These are phyloP conservation scores for button mushroom (Agaricus bisporus) DNA, from an alignment of 768 basidiomycete species.

Conservation along the genomic window DNA sequence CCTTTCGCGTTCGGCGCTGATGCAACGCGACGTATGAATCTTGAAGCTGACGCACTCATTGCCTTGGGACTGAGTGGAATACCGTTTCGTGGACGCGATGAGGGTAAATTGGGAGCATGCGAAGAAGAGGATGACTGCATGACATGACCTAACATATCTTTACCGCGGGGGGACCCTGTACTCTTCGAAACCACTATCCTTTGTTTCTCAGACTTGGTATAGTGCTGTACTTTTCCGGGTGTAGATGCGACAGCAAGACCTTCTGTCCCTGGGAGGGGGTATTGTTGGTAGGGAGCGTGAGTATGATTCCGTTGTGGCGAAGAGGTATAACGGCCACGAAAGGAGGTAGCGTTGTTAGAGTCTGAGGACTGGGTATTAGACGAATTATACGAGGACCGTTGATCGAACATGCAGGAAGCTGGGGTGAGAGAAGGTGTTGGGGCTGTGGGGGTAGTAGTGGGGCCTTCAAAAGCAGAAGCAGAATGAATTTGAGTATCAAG, in stretches of 20 bases:
- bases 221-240: constrained; percentile 20
- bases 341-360: constrained; percentile 38
- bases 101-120: constrained; percentile 24
- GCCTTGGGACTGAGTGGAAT: constrained; percentile 61
- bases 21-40: constrained; percentile 92
- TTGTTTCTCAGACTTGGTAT: constrained; percentile 44
- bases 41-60: constrained; percentile 69
- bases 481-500: constrained; percentile 43
- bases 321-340: constrained; percentile 20
- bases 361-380: constrained; percentile 73
- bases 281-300: constrained; percentile 23
- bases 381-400: constrained; percentile 73
- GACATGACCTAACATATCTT: constrained; percentile 38
- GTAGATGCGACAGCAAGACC: constrained; percentile 30
- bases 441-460: constrained; percentile 32
- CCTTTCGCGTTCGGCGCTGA: constrained; percentile 96
- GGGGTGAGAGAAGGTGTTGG: constrained; percentile 48
- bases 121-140: constrained; percentile 38
- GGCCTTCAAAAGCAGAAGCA: constrained; percentile 25
- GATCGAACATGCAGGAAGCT: constrained; percentile 49
- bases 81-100: constrained; percentile 40
- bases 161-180: constrained; percentile 20
- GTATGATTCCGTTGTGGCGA: constrained; percentile 23
- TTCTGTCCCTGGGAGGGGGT: constrained; percentile 32
- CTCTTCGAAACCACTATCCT: constrained; percentile 20